Conservation (phyloP, 2,329 filamentous ascomycete genomes). For the Sporothrix protearum region DNA sequence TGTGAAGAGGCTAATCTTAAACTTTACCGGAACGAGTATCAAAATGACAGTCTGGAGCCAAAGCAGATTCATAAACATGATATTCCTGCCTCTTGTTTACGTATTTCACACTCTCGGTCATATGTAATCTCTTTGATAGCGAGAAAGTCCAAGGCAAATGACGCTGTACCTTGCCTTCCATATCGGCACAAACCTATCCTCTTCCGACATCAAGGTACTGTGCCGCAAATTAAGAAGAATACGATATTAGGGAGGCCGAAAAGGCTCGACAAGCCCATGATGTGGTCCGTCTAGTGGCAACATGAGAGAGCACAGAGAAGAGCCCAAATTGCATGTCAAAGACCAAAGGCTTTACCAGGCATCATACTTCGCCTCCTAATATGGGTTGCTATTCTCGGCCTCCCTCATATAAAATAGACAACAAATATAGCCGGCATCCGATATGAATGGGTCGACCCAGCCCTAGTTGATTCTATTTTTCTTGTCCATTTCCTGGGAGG, state of each 20-base stretch:
- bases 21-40: not conserved
- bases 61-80: not conserved
- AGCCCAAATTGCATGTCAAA: not conserved
- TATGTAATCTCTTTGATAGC: not conserved
- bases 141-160: not conserved
- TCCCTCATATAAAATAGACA: slow-evolving; percentile 12
- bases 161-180: not conserved
- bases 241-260: not conserved
- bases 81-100: not conserved
- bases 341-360: not conserved
- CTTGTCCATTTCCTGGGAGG: slow-evolving; percentile 5
- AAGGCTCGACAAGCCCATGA: not conserved
- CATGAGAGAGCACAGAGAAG: not conserved
- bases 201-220: not conserved
- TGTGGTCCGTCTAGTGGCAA: not conserved
- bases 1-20: not conserved
- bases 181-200: not conserved
- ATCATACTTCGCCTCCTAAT: not conserved
- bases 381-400: not conserved
- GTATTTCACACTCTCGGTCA: not conserved
- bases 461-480: not conserved
- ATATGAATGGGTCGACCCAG: not conserved
- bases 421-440: slow-evolving; percentile 1
- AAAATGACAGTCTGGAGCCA: not conserved
- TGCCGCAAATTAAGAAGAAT: not conserved